Percentiles rank a stretch among this genome's conserved stretches.
Conservation (phyloP, 2,329 filamentous ascomycete genomes). For the Helotiales sp. region DNA sequence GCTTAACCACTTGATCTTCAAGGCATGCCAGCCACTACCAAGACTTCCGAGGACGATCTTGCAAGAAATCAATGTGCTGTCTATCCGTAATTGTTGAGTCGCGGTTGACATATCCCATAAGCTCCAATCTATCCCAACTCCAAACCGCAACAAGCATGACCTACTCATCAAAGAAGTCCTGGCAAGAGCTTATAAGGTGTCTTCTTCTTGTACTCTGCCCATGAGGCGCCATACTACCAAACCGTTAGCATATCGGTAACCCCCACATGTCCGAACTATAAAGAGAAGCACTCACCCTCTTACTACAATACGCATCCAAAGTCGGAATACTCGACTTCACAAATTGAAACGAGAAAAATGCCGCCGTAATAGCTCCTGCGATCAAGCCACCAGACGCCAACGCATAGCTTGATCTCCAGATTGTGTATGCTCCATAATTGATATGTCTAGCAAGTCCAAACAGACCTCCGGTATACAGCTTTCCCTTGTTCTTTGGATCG, state of each 20-base stretch:
- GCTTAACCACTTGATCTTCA: no score
- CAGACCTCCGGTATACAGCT: constrained; percentile 49
- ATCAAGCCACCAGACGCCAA: constrained; percentile 47
- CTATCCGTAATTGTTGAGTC: no score
- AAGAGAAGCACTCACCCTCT: constrained; percentile 35
- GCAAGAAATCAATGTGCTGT: no score
- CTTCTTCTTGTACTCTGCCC: constrained; percentile 38
- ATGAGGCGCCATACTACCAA: constrained; percentile 40
- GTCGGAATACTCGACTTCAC: constrained; percentile 43
- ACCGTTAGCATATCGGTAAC: not conserved
- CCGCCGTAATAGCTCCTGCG: constrained; percentile 41
- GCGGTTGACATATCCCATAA: no score
- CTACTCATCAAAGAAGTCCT: constrained; percentile 30
- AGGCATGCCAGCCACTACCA: no score
- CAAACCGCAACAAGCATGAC: not conserved
- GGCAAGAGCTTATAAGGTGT: constrained; percentile 42
- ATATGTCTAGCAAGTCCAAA: constrained; percentile 51
- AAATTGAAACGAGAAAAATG: constrained; percentile 48
- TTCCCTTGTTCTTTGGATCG: constrained; percentile 51
- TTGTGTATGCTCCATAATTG: constrained; percentile 53
- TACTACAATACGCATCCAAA: constrained; percentile 49
- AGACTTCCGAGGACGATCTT: no score
- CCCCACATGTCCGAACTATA: no score
- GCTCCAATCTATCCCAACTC: no score
- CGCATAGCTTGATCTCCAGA: constrained; percentile 52